Evolutionary conservation across 495 filamentous ascomycete genomes (phyloP), one percentile per base, ranked within the genome.

Genomic region (Trichoderma orchidacearum): DNA sequence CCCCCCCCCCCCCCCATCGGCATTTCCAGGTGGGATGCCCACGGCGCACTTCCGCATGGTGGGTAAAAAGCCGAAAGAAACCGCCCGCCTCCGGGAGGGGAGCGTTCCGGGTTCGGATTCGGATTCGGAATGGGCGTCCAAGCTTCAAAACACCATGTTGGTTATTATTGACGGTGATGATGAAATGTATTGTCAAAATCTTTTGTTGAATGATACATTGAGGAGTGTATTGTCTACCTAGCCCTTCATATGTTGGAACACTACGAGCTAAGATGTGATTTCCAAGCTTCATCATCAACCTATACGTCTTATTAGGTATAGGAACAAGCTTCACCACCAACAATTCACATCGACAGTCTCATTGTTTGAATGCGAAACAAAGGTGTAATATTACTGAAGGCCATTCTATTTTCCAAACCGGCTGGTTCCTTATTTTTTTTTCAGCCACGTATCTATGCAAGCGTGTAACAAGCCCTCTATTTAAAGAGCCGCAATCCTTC

Each of bases 401-500:
- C 32, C n/a, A 9, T 48, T 25, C 27, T 25, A 23, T 48, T 9
- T 25, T 21, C 41, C 41, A 48, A 48, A 9, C 15, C 21, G 41
- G 21, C 41, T 11, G 28, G 27, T 34, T 17, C 32, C 32, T 36
- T 36, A 9, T 8, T n/a, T 31, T 15, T 30, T 23, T 53, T 30
- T 17, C 27, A 53, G 15, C 51, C 51, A 9, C 18, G 25, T 34
- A 30, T 34, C 30, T 30, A 30, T 53, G 27, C 15, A 7, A 53
- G 1, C 30, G 7, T 53, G 12, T 52, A n/a, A 15, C 3, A 12
- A 29, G 9, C 18, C 4, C 30, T 17, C 29, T 38, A 55, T 59
- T 83, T 79, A 66, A 95, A 95, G 63, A 96, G 70, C 71, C 78
- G 84, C 71, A 96, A 68, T 1, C 84, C 86, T 61, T 81, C 80